Base-by-base conservation (phyloP, 306 rosid species). In the Styphnolobium japonicum region DNA sequence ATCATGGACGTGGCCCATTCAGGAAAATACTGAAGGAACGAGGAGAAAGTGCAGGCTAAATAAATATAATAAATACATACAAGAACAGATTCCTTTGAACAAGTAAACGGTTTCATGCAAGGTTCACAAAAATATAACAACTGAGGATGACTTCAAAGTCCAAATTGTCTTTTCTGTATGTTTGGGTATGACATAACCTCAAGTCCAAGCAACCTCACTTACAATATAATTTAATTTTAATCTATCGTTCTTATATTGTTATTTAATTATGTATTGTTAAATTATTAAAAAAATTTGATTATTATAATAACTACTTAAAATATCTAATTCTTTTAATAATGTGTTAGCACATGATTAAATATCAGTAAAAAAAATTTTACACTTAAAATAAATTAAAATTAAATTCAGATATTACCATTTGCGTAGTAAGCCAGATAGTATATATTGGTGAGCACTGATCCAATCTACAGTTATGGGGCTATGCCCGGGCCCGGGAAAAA, bases 111-210 rank as follows among this genome's bases (percentile, higher is more conserved):
- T 67, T 75, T 49, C 76, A 55, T 49, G 67, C 56, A 57, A 76
- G 75, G 61, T 48, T 4, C 51, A 61, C 58, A 70, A 67, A 76
- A 60, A 65, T 37, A 76, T 62, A 42, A 64, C 53, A 51, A 29
- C 74, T 5, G 61, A 73, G 67, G 81, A 84, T 84, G 58, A 79
- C 27, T 61, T 65, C 81, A 52, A 75, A 51, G 81, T 66, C 58
- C 29, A 73, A 14, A 14, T 79, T 79, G 84, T 79, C 69, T 67
- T 80, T 73, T 73, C 60, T 55, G 2, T 66, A 14, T 83, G 83
- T 73, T 40, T 83, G 61, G 34, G 19, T 10, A 55, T 46, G 73
- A 42, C 15, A 77, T 27, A 23, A 66, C 57, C 55, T n/a, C 43
- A 39, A 63, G 15, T 46, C 27, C 18, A 73, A 57, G 37, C 45